Conservation (phyloP, 1,284 basidiomycete genomes). For the Trichosporon faecale region DNA sequence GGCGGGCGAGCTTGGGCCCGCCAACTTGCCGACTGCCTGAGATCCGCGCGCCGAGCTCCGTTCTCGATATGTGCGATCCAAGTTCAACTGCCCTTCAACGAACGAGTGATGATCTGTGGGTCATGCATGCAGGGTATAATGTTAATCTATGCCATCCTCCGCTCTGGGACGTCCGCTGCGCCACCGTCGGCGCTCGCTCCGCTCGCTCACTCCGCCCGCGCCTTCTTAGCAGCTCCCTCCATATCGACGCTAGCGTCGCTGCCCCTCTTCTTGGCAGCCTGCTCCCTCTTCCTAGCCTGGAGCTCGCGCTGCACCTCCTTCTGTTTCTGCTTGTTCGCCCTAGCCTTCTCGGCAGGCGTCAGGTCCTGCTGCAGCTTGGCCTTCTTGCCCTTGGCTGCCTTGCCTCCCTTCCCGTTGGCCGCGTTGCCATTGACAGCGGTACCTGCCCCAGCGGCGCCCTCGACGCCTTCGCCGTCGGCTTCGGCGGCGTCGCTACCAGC, state of each 20-base stretch:
- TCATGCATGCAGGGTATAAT: slow-evolving; percentile 7
- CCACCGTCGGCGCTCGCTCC: background rate
- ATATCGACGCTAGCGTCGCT: background rate
- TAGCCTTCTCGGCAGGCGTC: background rate
- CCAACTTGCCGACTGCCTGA: no score
- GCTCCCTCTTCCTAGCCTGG: background rate
- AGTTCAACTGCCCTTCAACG: no score
- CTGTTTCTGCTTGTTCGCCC: background rate
- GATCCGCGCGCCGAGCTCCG: no score
- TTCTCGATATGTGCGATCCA: no score
- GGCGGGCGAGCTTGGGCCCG: no score
- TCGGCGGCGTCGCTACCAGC: slow-evolving; percentile 51
- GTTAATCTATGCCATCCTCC: background rate
- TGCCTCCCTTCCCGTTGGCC: background rate
- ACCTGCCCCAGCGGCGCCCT: slow-evolving; percentile 32
- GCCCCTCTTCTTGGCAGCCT: background rate
- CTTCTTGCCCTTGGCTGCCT: background rate
- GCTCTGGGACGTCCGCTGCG: background rate
- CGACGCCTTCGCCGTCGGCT: slow-evolving; percentile 43
- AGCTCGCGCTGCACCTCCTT: background rate
- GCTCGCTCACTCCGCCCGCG: background rate
- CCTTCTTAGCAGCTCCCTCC: background rate
- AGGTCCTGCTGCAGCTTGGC: background rate
- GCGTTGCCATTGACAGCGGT: background rate
- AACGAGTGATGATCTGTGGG: background rate